Evolutionary conservation across 106 monocot species (phyloP).

Genomic region (Allium sativum): DNA sequence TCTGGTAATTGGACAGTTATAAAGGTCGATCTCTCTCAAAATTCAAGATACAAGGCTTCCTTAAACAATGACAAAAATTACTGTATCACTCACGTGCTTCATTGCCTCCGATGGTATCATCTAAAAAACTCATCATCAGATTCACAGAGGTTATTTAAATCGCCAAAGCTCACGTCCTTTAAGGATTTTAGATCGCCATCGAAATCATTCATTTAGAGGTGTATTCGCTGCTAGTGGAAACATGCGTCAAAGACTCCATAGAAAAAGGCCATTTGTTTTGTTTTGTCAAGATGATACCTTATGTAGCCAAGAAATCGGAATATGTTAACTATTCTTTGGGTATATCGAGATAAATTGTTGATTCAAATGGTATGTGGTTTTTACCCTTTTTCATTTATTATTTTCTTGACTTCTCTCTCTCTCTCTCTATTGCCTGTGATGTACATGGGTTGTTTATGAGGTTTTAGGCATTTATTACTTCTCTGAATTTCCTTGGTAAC

Average conservation of each 20-base stretch:
- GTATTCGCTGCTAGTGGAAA: slow-evolving; percentile 49
- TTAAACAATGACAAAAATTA: slow-evolving; percentile 63
- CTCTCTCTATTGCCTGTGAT: too few relatives aligned
- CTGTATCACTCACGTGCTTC: slow-evolving; percentile 73
- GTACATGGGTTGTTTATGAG: too few relatives aligned
- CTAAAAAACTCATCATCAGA: slow-evolving; percentile 58
- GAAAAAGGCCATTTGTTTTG: slow-evolving; percentile 47
- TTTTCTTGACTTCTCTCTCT: too few relatives aligned
- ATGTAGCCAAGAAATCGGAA: slow-evolving; percentile 36
- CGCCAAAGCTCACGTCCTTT: slow-evolving; percentile 45
- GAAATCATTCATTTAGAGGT: slow-evolving; percentile 68
- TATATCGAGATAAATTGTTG: too few relatives aligned
- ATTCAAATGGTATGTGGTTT: too few relatives aligned
- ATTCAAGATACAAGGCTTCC: slow-evolving; percentile 42
- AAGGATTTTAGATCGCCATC: slow-evolving; percentile 66
- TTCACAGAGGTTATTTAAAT: slow-evolving; percentile 40
- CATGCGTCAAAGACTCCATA: slow-evolving; percentile 36
- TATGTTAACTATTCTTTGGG: too few relatives aligned
- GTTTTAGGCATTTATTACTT: too few relatives aligned
- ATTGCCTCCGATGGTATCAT: slow-evolving; percentile 76
- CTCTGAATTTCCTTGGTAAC: too few relatives aligned
- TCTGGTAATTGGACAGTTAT: slow-evolving; percentile 93
- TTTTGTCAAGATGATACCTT: slow-evolving; percentile 46
- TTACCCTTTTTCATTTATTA: too few relatives aligned
- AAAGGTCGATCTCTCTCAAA: slow-evolving; percentile 78